Evolutionary conservation across 2,329 filamentous ascomycete genomes (phyloP).

Genomic region (Neocatenulostroma microsporum): DNA sequence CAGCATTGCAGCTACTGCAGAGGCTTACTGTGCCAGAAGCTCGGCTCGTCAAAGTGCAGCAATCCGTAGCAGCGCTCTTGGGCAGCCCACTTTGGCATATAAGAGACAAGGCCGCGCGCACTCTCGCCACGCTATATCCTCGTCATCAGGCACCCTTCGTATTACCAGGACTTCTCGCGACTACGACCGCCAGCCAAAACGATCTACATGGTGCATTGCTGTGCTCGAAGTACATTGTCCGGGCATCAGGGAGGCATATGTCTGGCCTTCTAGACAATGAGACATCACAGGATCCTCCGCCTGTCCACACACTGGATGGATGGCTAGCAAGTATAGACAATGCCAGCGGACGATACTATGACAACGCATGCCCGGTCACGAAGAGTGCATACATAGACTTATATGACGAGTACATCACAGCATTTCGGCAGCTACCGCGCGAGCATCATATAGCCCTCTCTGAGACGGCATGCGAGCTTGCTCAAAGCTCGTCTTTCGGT

Average conservation of each 20-base stretch:
- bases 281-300: no score
- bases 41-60: constrained; percentile 48
- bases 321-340: no score
- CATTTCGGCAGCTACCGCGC: no score
- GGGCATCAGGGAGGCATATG: no score
- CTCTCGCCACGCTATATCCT: constrained; percentile 41
- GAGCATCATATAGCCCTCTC: no score
- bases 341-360: no score
- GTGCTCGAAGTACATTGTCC: constrained; percentile 20
- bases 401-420: not conserved
- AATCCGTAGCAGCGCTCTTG: constrained; percentile 55
- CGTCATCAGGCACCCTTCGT: constrained; percentile 4
- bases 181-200: constrained; percentile 18
- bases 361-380: constrained; percentile 26
- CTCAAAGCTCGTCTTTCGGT: no score
- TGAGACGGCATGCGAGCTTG: no score
- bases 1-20: constrained; percentile 72
- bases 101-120: constrained; percentile 69
- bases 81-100: constrained; percentile 70
- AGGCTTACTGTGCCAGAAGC: constrained; percentile 59
- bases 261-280: no score
- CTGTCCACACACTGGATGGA: no score
- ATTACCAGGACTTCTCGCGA: constrained; percentile 9
- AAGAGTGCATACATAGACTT: constrained; percentile 33
- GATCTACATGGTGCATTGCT: constrained; percentile 29